These are phyloP conservation scores for Lycium ferocissimum DNA, from an alignment of 257 asterid genomes.

Conservation along the genomic window DNA sequence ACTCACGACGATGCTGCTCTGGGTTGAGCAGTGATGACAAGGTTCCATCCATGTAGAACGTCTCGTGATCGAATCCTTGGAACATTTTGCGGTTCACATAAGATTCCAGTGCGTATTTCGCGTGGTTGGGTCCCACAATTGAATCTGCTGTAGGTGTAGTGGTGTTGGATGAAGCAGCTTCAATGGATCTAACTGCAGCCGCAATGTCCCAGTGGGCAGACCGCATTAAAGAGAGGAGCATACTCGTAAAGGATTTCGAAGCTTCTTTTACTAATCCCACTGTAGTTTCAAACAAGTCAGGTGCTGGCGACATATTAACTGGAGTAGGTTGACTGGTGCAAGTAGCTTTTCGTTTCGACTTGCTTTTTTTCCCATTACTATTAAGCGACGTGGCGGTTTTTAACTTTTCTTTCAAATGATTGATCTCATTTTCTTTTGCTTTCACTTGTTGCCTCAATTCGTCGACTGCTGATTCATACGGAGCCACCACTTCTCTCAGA, in stretches of 20 bases:
- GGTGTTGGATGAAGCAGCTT: constrained; percentile 68
- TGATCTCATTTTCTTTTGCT: constrained; percentile 69
- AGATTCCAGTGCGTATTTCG: constrained; percentile 83
- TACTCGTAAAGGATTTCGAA: constrained; percentile 76
- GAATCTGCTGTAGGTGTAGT: constrained; percentile 47
- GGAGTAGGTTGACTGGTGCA: constrained; percentile 83
- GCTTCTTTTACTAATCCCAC: constrained; percentile 74
- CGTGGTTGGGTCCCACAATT: constrained; percentile 76
- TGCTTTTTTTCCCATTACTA: constrained; percentile 59
- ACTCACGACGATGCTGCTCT: constrained; percentile 84
- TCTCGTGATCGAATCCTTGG: constrained; percentile 97
- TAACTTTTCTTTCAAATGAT: constrained; percentile 70
- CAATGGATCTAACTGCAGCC: constrained; percentile 93
- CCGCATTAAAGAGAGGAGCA: constrained; percentile 92
- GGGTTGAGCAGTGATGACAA: constrained; percentile 84
- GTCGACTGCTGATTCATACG: constrained; percentile 89
- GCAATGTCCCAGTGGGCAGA: constrained; percentile 92
- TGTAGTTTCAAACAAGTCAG: constrained; percentile 73
- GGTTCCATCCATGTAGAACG: constrained; percentile 96
- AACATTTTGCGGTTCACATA: constrained; percentile 82
- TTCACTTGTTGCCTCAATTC: constrained; percentile 84
- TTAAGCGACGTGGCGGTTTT: constrained; percentile 64
- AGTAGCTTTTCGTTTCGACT: constrained; percentile 75
- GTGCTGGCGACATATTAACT: constrained; percentile 71
- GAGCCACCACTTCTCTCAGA: constrained; percentile 93